Percentiles rank a stretch among this genome's conserved stretches.
Conservation (phyloP, 148 eudicot species). For the Camellia sinensis region DNA sequence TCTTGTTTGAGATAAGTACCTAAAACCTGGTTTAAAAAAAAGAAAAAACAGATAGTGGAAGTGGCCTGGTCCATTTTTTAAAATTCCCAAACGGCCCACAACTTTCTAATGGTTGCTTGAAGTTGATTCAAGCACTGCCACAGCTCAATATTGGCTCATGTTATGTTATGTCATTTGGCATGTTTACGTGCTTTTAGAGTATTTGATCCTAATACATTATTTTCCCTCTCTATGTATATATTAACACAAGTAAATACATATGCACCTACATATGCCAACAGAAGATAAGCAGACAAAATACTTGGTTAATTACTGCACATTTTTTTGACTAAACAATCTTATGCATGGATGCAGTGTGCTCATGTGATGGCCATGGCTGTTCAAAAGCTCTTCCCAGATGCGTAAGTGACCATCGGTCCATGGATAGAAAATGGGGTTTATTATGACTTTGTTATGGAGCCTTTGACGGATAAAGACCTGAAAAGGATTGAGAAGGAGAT, state of each 20-base stretch:
- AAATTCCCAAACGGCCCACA: no score
- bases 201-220: neutral
- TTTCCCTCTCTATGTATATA: neutral
- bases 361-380: constrained; percentile 99
- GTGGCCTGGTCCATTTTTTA: no score
- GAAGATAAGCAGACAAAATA: neutral
- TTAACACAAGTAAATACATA: neutral
- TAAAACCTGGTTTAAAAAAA: no score
- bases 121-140: no score
- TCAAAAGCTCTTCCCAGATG: constrained; percentile 90
- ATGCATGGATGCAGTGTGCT: constrained; percentile 74
- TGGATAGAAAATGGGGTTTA: constrained; percentile 99
- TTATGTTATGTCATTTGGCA: neutral
- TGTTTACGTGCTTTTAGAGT: neutral
- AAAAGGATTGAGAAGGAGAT: constrained; percentile 96
- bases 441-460: constrained; percentile 97
- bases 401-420: constrained; percentile 97
- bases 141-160: neutral
- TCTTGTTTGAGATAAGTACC: no score
- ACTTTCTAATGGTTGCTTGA: neutral
- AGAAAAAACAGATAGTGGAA: no score
- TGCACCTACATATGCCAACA: neutral
- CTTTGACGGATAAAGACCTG: constrained; percentile 89
- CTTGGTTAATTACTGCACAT: neutral
- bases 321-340: constrained; percentile 12